Base-by-base conservation (phyloP, 2,329 filamentous ascomycete genomes). In the Drechslerella dactyloides region DNA sequence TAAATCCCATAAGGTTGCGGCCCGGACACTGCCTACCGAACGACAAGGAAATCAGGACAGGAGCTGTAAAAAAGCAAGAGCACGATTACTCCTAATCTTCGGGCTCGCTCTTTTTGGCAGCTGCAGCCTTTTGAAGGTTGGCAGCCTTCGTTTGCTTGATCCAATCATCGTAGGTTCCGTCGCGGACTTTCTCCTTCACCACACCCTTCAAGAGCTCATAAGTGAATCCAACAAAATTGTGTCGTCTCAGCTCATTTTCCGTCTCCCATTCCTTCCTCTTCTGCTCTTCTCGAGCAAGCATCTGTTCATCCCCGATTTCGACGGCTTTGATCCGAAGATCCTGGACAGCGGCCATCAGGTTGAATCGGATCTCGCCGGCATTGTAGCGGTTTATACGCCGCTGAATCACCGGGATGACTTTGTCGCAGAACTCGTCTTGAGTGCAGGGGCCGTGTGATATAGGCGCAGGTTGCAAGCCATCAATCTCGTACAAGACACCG, bases 171-270 rank as follows among this genome's bases (percentile, higher is more conserved):
- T 93, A 94, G 11, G 83, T 87, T 11, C 82, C 85, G 1, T 85
- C 82, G 69, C 83, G 82, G 44, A 96, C 78, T 83, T 96, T 96
- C 73, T 82, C 80, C 74, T 81, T 84, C n/a, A 91, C 89, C 2
- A 97, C 93, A 0, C 87, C 90, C 83, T 94, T 96, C 76, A 96
- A 82, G 72, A 97, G 83, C 82, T 97, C 92, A 11, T 91, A 92
- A 1, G 93, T 90, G 77, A 99, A 97, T 0, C 92, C 93, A 0
- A 99, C 90, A 82, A 99, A 99, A 80, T 99, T 99, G 80, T 96
- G 93, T 76, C 90, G 83, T 72, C 94, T 83, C 77, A 99, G 83
- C 10, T 92, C 90, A 80, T 99, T 99, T 84, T 99, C 94, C 84
- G 94, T 97, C 78, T 87, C 85, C 94, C 94, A 99, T 74, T 88